Conservation (phyloP, 2,329 filamentous ascomycete genomes). For the Fusarium zealandicum region DNA sequence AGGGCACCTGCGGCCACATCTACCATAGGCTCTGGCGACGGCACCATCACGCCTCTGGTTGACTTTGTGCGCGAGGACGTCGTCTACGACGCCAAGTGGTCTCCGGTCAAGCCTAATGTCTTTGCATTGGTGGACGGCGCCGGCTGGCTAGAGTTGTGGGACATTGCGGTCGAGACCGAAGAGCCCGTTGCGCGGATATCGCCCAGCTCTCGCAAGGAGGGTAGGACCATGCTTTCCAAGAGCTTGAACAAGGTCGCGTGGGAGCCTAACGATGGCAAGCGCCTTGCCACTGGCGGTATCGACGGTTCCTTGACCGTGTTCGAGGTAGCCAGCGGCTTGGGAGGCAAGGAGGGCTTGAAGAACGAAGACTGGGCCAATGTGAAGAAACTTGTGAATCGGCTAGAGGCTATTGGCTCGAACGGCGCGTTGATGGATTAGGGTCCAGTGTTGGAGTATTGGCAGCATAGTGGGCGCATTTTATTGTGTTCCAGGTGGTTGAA, state of each 20-base stretch:
- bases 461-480: constrained; percentile 24
- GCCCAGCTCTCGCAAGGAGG: constrained; percentile 71
- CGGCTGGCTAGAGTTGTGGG: constrained; percentile 93
- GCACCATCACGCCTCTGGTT: constrained; percentile 74
- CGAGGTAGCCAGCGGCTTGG: constrained; percentile 83
- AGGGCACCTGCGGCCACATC: constrained; percentile 78
- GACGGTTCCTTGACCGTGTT: constrained; percentile 92
- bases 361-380: constrained; percentile 92
- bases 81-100: constrained; percentile 96
- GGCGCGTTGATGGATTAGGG: constrained; percentile 53
- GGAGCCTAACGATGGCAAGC: constrained; percentile 88
- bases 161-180: constrained; percentile 90
- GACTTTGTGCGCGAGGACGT: constrained; percentile 95
- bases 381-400: constrained; percentile 83
- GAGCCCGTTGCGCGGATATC: constrained; percentile 84
- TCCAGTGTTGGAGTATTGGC: constrained; percentile 24
- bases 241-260: constrained; percentile 94
- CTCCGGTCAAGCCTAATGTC: constrained; percentile 89
- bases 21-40: constrained; percentile 61
- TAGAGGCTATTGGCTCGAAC: constrained; percentile 69
- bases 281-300: constrained; percentile 88
- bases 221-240: constrained; percentile 75
- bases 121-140: constrained; percentile 95
- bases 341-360: constrained; percentile 82
- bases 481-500: constrained; percentile 29